Percentiles rank a stretch among this genome's conserved stretches.
Evolutionary conservation across 192 early-diverging fungal species (phyloP).

Genomic region (Linnemannia elongata): DNA sequence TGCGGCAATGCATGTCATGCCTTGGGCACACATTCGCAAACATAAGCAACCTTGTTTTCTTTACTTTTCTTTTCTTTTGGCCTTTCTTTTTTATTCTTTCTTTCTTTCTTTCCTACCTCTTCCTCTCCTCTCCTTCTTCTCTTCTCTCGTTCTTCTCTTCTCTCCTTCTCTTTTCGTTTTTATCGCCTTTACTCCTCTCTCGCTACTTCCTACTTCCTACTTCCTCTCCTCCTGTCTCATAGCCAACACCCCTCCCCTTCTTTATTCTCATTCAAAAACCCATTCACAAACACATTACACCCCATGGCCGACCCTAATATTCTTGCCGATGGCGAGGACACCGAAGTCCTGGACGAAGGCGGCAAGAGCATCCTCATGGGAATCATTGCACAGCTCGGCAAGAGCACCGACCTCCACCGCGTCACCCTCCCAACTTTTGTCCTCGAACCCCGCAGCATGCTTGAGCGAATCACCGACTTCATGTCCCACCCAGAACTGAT

Average conservation of each 20-base stretch:
- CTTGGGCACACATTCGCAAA: not conserved
- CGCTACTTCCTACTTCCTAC: not conserved
- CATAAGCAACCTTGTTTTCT: not conserved
- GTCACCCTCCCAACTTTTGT: constrained; percentile 98
- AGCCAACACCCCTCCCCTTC: too few relatives aligned
- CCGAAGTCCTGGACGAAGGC: constrained; percentile 88
- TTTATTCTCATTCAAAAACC: not conserved
- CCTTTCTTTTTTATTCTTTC: not conserved
- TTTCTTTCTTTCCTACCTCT: constrained; percentile 7
- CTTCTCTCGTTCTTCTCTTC: not conserved
- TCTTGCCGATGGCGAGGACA: constrained; percentile 61
- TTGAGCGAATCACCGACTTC: constrained; percentile 97
- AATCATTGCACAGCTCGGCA: constrained; percentile 89
- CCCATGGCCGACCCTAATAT: constrained; percentile 19
- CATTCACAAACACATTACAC: not conserved
- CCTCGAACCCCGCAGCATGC: constrained; percentile 92
- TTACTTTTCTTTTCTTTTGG: too few relatives aligned
- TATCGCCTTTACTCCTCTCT: not conserved
- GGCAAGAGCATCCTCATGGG: constrained; percentile 86
- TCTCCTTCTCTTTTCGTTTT: not conserved
- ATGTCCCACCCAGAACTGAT: constrained; percentile 91
- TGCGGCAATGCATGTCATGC: not conserved
- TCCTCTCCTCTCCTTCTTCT: not conserved
- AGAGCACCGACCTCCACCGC: constrained; percentile 92
- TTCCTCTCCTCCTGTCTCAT: not conserved